Base-by-base conservation (phyloP, 805 yeast species). In the Yamadazyma phyllophila region DNA sequence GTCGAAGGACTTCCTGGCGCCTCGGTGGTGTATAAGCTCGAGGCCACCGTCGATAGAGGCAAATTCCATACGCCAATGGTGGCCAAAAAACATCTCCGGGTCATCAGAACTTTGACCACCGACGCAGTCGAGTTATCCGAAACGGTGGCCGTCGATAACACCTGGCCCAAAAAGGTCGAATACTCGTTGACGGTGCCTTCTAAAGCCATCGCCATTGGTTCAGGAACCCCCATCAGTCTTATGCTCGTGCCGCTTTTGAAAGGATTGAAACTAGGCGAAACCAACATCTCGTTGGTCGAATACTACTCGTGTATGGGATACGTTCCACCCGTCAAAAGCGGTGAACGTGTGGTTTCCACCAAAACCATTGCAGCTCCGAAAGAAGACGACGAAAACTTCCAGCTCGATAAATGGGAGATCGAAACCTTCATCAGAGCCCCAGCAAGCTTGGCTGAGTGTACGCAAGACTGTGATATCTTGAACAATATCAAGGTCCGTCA, bases 81-180 rank as follows among this genome's bases (percentile, higher is more conserved):
- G 7, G 75, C 90, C 13, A 82, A 80, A 54, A 87, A 82, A 63
- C 89, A 83, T 57, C 52, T 94, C 2, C 80, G 96, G 49, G 82
- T 94, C 8, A 80, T 94, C 9, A 77, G 99, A 57, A 92, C 98
- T 0, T 67, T 92, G 48, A 82, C 96, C 1, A 79, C 96, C 0
- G 98, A 92, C 62, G 78, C 95, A 1, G 78, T 87, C 3, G 98
- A 94, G 57, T 71, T 90, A 17, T 77, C 95, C 0, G 97, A 92
- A 63, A 88, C 98, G 0, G 87, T 91, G 55, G 88, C 96, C 0
- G 95, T 92, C 27, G 96, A 90, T 59, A 92, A 92, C 61, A 83
- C 91, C 1, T 92, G 98, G 98, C 97, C 98, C 2, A 72, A 82
- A 38, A 94, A 94, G 61, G 88, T 92, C 27, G 97, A 92, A 58